Evolutionary conservation across 441 rosid genomes (phyloP).

Genomic region (Bruguiera hainesii): DNA sequence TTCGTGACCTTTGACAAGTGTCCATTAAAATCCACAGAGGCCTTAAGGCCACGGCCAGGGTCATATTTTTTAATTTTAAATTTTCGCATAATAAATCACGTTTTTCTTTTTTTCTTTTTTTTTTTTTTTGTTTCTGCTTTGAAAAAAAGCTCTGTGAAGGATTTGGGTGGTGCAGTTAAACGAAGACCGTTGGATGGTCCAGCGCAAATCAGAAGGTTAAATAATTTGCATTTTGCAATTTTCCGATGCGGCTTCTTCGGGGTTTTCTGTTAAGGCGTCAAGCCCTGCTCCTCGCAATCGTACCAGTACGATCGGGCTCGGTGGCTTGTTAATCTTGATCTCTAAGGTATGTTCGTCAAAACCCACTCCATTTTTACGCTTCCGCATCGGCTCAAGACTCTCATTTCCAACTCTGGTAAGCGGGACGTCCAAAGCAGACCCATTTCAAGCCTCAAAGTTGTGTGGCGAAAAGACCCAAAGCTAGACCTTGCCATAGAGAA

Average conservation of each 20-base stretch:
- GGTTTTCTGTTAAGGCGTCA: slow-evolving; percentile 3
- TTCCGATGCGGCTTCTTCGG: neutral
- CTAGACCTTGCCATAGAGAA: slow-evolving; percentile 68
- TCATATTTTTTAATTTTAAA: too few relatives aligned
- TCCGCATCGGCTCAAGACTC: slow-evolving; percentile 5
- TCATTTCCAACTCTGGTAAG: neutral
- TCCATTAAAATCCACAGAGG: too few relatives aligned
- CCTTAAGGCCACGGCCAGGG: too few relatives aligned
- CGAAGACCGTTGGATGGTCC: neutral
- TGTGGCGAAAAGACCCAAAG: slow-evolving; percentile 63
- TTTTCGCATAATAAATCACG: too few relatives aligned
- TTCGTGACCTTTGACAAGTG: too few relatives aligned
- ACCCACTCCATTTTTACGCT: slow-evolving; percentile 10
- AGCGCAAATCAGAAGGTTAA: too few relatives aligned
- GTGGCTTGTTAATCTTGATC: neutral
- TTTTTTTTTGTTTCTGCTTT: too few relatives aligned
- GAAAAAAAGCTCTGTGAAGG: too few relatives aligned
- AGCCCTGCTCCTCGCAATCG: neutral
- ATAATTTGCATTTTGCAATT: neutral
- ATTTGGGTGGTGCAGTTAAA: too few relatives aligned
- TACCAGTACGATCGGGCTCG: neutral
- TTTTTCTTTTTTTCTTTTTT: too few relatives aligned
- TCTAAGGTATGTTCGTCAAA: slow-evolving; percentile 36
- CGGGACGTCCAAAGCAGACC: slow-evolving; percentile 19
- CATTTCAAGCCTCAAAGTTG: slow-evolving; percentile 72